These are phyloP conservation scores for Orbilia javanica DNA, from an alignment of 2,329 filamentous ascomycete species.

Conservation along the genomic window DNA sequence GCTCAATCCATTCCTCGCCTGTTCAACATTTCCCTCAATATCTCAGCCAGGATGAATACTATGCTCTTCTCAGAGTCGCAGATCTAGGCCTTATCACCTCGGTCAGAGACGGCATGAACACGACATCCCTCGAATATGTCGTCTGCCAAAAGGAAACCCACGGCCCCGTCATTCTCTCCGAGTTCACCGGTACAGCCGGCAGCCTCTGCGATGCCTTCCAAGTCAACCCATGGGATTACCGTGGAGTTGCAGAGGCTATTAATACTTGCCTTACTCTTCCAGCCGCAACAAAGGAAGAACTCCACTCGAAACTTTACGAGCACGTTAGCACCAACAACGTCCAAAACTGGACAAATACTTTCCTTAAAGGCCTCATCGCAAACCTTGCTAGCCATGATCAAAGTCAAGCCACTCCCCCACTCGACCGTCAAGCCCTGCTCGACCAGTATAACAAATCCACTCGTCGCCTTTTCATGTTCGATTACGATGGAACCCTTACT, in stretches of 20 bases:
- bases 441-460: constrained; percentile 75
- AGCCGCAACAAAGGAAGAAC: constrained; percentile 73
- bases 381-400: constrained; percentile 80
- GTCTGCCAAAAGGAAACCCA: constrained; percentile 89
- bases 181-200: constrained; percentile 94
- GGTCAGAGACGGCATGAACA: constrained; percentile 97
- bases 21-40: constrained; percentile 97
- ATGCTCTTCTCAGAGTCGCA: constrained; percentile 88
- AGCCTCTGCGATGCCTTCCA: constrained; percentile 88
- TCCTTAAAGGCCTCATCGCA: constrained; percentile 81
- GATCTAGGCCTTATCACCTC: constrained; percentile 96
- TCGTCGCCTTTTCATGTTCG: constrained; percentile 95
- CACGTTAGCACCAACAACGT: constrained; percentile 89
- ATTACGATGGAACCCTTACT: constrained; percentile 97
- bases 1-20: constrained; percentile 87
- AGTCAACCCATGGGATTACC: constrained; percentile 96
- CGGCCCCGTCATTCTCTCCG: constrained; percentile 90
- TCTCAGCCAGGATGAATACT: constrained; percentile 88
- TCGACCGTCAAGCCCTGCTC: constrained; percentile 81
- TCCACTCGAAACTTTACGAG: constrained; percentile 81
- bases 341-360: constrained; percentile 84
- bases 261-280: constrained; percentile 84
- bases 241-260: constrained; percentile 85
- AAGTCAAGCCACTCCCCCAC: constrained; percentile 80
- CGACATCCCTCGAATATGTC: constrained; percentile 93